phyloP scores from a whole-genome alignment of 75 land plant genomes.

The Sequoia sempervirens region DNA sequence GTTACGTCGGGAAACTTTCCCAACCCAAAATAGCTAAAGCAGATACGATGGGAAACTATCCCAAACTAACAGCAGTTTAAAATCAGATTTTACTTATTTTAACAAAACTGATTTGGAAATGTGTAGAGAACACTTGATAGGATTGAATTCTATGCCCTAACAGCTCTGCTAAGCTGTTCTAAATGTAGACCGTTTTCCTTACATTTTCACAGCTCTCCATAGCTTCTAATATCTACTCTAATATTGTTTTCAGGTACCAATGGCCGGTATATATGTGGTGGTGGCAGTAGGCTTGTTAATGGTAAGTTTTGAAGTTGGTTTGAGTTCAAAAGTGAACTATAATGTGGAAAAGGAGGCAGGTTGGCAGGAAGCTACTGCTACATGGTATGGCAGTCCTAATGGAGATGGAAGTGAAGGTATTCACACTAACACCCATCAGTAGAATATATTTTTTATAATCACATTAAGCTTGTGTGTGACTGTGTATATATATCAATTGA shows the following conservation, averaged over 20 bases:
- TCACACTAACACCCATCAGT: too few species aligned
- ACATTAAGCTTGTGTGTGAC: too few species aligned
- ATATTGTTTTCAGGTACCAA: too few species aligned
- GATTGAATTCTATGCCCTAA: not conserved
- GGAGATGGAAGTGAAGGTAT: conserved; percentile 70
- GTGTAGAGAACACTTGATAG: not conserved
- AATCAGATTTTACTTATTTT: too few species aligned
- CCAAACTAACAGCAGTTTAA: too few species aligned
- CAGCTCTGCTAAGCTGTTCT: not conserved
- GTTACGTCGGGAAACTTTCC: too few species aligned
- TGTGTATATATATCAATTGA: too few species aligned
- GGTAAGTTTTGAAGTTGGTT: not conserved
- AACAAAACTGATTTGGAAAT: too few species aligned
- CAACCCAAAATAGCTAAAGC: too few species aligned
- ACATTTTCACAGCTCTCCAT: not conserved
- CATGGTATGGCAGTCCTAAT: conserved; percentile 67
- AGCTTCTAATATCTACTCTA: not conserved
- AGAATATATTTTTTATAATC: too few species aligned
- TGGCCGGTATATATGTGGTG: not conserved
- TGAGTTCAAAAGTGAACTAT: not conserved
- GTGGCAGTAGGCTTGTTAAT: not conserved
- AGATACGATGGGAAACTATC: too few species aligned
- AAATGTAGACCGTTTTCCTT: not conserved
- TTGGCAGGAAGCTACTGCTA: conserved; percentile 61
- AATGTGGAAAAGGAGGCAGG: not conserved